Conservation (phyloP, 495 filamentous ascomycete genomes). For the Astrothelium macrocarpum region DNA sequence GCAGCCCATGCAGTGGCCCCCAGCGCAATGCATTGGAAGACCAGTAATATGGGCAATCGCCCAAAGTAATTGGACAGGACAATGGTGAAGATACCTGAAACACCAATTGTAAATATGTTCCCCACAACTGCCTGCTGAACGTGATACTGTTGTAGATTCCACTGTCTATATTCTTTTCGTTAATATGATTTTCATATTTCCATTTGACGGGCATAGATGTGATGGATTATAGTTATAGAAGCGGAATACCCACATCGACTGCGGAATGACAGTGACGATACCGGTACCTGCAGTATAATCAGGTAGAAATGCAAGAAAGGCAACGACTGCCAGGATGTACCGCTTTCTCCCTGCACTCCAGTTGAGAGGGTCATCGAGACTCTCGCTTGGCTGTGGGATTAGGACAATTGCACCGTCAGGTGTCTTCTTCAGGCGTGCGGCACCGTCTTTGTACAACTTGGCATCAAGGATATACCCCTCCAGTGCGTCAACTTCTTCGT, state of each 20-base stretch:
- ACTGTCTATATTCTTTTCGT: not conserved
- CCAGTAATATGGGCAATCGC: slow-evolving; percentile 9
- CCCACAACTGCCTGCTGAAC: slow-evolving; percentile 13
- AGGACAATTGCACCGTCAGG: slow-evolving; percentile 11
- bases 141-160: slow-evolving; percentile 5
- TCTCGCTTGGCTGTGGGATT: slow-evolving; percentile 13
- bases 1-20: slow-evolving; percentile 13
- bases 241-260: slow-evolving; percentile 9
- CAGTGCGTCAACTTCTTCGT: slow-evolving; percentile 8
- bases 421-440: slow-evolving; percentile 12
- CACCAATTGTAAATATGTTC: slow-evolving; percentile 15
- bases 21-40: slow-evolving; percentile 9
- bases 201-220: not conserved
- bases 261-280: slow-evolving; percentile 15
- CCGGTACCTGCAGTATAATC: slow-evolving; percentile 13
- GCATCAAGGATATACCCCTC: slow-evolving; percentile 16
- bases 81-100: slow-evolving; percentile 12
- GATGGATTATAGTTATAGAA: not conserved
- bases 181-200: not conserved
- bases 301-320: slow-evolving; percentile 12
- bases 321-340: slow-evolving; percentile 10
- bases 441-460: slow-evolving; percentile 9
- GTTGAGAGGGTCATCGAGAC: slow-evolving; percentile 12
- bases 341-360: slow-evolving; percentile 12
- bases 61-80: slow-evolving; percentile 12